Evolutionary conservation across 352 stramenopile genomes (phyloP), one percentile per base, ranked within the genome.

Genomic region (Thraustotheca clavata): DNA sequence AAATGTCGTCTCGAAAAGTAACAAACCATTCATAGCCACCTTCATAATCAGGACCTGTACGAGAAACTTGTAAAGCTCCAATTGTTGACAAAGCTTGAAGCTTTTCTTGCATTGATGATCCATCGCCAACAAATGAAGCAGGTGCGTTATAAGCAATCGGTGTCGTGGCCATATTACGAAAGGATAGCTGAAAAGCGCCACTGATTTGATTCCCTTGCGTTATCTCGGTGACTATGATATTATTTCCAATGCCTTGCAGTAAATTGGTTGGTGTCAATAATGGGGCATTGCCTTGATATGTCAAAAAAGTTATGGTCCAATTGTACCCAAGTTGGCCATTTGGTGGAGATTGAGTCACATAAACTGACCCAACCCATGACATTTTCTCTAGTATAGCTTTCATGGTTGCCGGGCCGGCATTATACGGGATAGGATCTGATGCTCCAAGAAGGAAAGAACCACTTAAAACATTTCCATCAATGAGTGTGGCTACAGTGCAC

Each of bases 221-320:
- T 7, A 87, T 65, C 55, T 91, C 83, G 4, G 38, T 67, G 14
- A 91, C 80, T 1, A 69, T 69, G 47, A 93, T 80, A 11, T 62
- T 65, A 49, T 71, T 84, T 2, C 78, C 76, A 1, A 79, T 89
- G 40, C 80, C 84, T 0, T 81, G 73, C 0, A 93, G 62, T 0
- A 75, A 85, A 40, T 75, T 91, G 6, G 80, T 87, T 14, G 83
- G 71, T 5, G 71, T 39, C 2, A 93, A 50, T 8, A 70, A 31
- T 1, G 84, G 84, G 1, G 88, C 76, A 38, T 89, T 79, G 7
- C 84, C 84, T 47, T 76, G 68, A 41, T 87, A 89, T 14, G 87
- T 79, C 22, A 90, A 69, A 60, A 92, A 92, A 20, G 83, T 87
- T 34, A 92, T 72, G n/a, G 68, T 26, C 80, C 80, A 91, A 11